Base-by-base conservation (phyloP, 345 rosid species). In the Durio zibethinus region DNA sequence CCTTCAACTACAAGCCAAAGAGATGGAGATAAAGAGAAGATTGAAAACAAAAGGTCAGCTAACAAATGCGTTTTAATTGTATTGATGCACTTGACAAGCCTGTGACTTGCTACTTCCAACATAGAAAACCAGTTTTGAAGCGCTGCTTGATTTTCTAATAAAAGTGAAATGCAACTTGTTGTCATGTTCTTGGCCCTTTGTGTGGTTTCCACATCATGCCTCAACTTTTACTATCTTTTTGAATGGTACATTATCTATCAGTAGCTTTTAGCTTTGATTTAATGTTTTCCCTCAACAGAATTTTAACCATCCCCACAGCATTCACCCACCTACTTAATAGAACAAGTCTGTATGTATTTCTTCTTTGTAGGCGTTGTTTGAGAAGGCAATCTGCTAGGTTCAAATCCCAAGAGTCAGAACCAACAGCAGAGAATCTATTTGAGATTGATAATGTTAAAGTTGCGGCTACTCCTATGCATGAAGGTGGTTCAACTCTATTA, bases 351-450 rank as follows among this genome's bases (percentile, higher is more conserved):
- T 36, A 3, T 72, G 20, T 0, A 65, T 52, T 10, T 35, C 38
- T 38, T 33, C 16, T 61, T 54, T 76, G 75, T 72, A 91, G 94
- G 80, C 91, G 79, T 25, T 86, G 90, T 42, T 52, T 79, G 81
- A 86, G 91, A 84, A 86, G 92, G 75, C 90, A 84, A 76, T 88
- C 98, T 54, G 85, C 88, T 27, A 87, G 85, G 82, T 85, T 86
- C 74, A 85, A 76, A 80, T 82, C 89, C 64, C 84, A 86, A 23
- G 81, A 80, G 79, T 77, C 25, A 54, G 91, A 78, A 52, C 79
- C 86, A 4, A 72, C 76, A 16, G 5, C n/a, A 0, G 91, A 85
- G 76, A 85, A 92, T 80, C 81, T 89, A 73, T 88, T 89, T 63
- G 97, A 94, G 81, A 84, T 89, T 3, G 89, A 87, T 68, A 89